Evolutionary conservation across 441 rosid genomes (phyloP).

Genomic region (Pelargonium cotyledonis): DNA sequence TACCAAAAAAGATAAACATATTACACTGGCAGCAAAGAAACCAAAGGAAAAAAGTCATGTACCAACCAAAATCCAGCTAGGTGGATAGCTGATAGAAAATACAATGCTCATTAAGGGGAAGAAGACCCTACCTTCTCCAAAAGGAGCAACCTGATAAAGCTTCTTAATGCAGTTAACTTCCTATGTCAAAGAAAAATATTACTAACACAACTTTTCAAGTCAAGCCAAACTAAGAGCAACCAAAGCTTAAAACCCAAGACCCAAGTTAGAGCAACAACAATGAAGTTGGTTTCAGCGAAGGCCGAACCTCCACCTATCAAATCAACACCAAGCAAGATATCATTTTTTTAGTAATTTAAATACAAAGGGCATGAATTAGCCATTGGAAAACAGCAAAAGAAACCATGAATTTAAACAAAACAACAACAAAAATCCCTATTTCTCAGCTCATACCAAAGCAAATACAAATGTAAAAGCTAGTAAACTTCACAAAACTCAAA

Average conservation of each 20-base stretch:
- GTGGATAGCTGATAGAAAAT: background rate
- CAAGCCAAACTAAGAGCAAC: slow-evolving; percentile 1
- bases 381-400: background rate
- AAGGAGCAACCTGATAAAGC: background rate
- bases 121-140: background rate
- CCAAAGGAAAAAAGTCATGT: background rate
- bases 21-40: background rate
- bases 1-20: background rate
- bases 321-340: background rate
- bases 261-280: background rate
- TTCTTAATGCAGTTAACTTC: background rate
- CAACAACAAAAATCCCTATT: no score
- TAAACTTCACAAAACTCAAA: background rate
- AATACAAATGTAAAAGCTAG: background rate
- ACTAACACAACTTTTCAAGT: background rate
- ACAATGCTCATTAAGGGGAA: background rate
- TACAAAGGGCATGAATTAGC: background rate
- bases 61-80: background rate
- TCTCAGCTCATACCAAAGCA: no score
- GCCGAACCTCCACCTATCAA: background rate
- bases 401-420: background rate
- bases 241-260: background rate
- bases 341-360: background rate
- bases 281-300: background rate
- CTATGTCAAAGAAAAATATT: background rate